Evolutionary conservation across 176 grass and related monocot species (phyloP).

Genomic region (Lolium perenne): DNA sequence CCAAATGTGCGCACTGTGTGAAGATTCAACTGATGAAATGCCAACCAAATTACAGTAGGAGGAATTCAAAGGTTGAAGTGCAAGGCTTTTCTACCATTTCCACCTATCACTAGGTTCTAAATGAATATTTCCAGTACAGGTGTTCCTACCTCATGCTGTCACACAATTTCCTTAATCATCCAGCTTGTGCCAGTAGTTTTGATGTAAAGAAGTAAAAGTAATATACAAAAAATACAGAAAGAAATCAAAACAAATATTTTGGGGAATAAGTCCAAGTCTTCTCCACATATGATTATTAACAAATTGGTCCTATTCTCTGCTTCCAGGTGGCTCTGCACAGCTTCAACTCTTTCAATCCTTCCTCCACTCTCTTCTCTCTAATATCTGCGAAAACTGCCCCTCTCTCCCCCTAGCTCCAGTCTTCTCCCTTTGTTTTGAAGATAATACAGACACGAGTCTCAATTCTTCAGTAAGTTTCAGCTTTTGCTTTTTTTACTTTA

Average conservation of each 20-base stretch:
- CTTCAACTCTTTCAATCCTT: conserved; percentile 44
- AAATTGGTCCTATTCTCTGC: conserved; percentile 13
- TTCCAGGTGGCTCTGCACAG: conserved; percentile 32
- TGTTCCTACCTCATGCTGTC: conserved; percentile 45
- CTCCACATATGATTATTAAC: conserved; percentile 43
- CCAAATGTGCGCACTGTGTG: neutral
- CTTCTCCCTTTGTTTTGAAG: conserved; percentile 14
- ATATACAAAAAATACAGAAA: conserved; percentile 38
- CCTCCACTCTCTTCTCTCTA: conserved; percentile 34
- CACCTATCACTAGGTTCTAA: conserved; percentile 25
- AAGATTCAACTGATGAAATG: conserved; percentile 35
- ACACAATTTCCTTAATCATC: conserved; percentile 42
- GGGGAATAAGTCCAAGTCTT: conserved; percentile 48
- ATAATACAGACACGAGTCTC: neutral
- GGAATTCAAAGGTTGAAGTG: conserved; percentile 12
- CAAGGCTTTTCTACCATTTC: conserved; percentile 28
- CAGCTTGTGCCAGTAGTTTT: conserved; percentile 42
- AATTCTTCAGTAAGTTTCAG: conserved; percentile 35
- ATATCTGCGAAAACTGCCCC: conserved; percentile 19
- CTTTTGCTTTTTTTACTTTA: conserved; percentile 35
- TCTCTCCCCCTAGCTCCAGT: conserved; percentile 19
- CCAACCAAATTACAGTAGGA: neutral
- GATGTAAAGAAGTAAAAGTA: conserved; percentile 38
- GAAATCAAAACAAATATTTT: conserved; percentile 46
- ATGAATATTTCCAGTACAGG: conserved; percentile 38